Evolutionary conservation across 768 basidiomycete genomes (phyloP).

Genomic region (Termitomyces sp.): DNA sequence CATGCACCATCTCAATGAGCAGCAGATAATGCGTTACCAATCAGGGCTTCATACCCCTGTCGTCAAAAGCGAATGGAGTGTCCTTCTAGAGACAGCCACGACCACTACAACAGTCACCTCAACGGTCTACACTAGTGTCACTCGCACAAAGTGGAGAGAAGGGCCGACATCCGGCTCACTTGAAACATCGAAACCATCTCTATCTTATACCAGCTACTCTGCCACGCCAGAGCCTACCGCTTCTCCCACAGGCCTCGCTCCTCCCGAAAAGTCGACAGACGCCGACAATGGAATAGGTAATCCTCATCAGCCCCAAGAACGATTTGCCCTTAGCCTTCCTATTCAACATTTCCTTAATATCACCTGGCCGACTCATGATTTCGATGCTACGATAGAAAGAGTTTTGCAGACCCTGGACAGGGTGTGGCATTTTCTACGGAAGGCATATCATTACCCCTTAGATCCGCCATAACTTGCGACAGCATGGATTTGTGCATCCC

Average conservation of each 20-base stretch:
- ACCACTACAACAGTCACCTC: slow-evolving; percentile 38
- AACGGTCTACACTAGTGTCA: slow-evolving; percentile 26
- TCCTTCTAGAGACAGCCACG: slow-evolving; percentile 8
- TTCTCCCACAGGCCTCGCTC: slow-evolving; percentile 4
- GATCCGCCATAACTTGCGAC: slow-evolving; percentile 34
- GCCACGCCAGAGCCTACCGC: not conserved
- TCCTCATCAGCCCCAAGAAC: slow-evolving; percentile 11
- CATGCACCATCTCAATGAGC: slow-evolving; percentile 24
- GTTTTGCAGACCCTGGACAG: slow-evolving; percentile 35
- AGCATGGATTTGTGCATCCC: not conserved
- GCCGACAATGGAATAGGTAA: not conserved
- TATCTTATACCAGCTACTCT: slow-evolving; percentile 3
- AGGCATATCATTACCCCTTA: slow-evolving; percentile 54
- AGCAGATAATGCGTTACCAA: slow-evolving; percentile 7
- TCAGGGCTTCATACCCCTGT: not conserved
- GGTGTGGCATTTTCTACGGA: slow-evolving; percentile 46
- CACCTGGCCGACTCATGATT: slow-evolving; percentile 28
- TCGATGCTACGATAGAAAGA: slow-evolving; percentile 26
- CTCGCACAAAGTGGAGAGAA: slow-evolving; percentile 21
- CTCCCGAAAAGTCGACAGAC: not conserved
- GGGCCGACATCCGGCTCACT: slow-evolving; percentile 10
- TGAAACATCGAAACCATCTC: slow-evolving; percentile 12
- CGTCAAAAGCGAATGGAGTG: not conserved
- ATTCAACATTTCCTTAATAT: slow-evolving; percentile 27
- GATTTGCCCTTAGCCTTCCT: slow-evolving; percentile 23